Base-by-base conservation (phyloP, 257 asterid species). In the Plectranthus barbatus region DNA sequence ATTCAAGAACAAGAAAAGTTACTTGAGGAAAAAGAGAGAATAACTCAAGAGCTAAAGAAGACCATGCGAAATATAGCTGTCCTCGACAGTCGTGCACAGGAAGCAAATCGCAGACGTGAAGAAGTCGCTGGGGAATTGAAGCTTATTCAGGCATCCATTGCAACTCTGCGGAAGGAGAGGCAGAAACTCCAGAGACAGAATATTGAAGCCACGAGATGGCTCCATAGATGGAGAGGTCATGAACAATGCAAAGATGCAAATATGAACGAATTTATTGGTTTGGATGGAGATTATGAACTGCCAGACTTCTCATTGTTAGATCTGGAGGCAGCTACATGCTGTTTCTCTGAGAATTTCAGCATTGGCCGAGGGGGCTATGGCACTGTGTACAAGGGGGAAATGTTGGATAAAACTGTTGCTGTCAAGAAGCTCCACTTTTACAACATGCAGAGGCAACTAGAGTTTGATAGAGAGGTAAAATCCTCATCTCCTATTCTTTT, bases 341-440 rank as follows among this genome's bases (percentile, higher is more conserved):
- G 75, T 66, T 87, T 91, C 80, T 87, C 91, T 0, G 96, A 85
- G 75, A 82, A 75, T 75, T 85, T 87, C 79, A 79, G 71, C 81
- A 78, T 91, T 39, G 95, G 94, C 19, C 69, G 66, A 47, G 95
- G 95, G 71, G 93, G 86, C 56, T 77, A 69, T 40, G 95, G 91
- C 10, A 57, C 70, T 46, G 91, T 88, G 62, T 91, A 80, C 77
- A 91, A 82, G 77, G 98, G 96, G 46, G 96, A 86, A 75, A 42
- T 91, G 57, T 63, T 73, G 67, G 75, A 69, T 21, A 79, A 60
- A 76, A 83, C 93, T 5, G 91, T 91, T 19, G 89, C 82, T 45
- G 79, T 91, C 71, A 91, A 91, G 90, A 81, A 70, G 76, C 75
- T 88, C 54, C 89, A 77, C 62, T 72, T 73, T 1, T 77, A 82